A percentile compares a stretch with the other conserved stretches of the same genome.
Conservation (phyloP, 2,329 filamentous ascomycete species). For the Exophiala spinifera region DNA sequence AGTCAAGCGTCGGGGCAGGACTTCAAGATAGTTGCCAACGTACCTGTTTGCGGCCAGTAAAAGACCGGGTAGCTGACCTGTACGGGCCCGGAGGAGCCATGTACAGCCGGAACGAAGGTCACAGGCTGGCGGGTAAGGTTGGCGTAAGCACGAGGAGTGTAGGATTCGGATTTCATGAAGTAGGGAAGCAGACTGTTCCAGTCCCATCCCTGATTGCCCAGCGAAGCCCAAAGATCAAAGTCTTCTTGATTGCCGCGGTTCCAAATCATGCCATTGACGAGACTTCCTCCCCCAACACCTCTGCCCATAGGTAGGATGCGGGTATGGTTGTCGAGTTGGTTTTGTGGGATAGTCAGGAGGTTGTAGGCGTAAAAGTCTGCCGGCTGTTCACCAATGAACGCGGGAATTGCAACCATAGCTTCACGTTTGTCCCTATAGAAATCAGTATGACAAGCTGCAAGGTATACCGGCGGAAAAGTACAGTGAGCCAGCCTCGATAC, state of each 20-base stretch:
- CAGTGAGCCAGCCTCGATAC: conserved; percentile 31
- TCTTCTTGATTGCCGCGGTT: conserved; percentile 39
- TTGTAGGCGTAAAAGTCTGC: conserved; percentile 31
- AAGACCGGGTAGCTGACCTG: conserved; percentile 48
- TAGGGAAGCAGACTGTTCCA: conserved; percentile 49
- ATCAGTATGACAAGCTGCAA: not conserved
- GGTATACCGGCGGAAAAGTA: not conserved
- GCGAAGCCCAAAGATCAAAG: conserved; percentile 45
- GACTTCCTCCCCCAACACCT: conserved; percentile 40
- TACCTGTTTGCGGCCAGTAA: conserved; percentile 36
- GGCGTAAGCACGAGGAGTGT: conserved; percentile 40
- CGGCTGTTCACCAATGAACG: conserved; percentile 31
- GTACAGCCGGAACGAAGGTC: conserved; percentile 39
- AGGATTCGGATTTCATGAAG: conserved; percentile 47
- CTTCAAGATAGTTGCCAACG: not conserved
- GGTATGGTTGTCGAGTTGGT: conserved; percentile 28
- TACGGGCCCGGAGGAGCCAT: conserved; percentile 49
- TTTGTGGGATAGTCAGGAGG: conserved; percentile 30
- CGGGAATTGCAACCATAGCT: conserved; percentile 29
- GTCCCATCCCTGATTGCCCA: conserved; percentile 48
- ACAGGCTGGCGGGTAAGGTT: conserved; percentile 37
- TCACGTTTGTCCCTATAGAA: conserved; percentile 32
- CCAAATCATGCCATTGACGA: conserved; percentile 42
- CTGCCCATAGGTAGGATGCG: conserved; percentile 30
- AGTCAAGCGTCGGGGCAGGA: not conserved